Percentiles rank a stretch among this genome's conserved stretches.
Conservation (phyloP, 495 filamentous ascomycete species). For the Xylaria castorea region DNA sequence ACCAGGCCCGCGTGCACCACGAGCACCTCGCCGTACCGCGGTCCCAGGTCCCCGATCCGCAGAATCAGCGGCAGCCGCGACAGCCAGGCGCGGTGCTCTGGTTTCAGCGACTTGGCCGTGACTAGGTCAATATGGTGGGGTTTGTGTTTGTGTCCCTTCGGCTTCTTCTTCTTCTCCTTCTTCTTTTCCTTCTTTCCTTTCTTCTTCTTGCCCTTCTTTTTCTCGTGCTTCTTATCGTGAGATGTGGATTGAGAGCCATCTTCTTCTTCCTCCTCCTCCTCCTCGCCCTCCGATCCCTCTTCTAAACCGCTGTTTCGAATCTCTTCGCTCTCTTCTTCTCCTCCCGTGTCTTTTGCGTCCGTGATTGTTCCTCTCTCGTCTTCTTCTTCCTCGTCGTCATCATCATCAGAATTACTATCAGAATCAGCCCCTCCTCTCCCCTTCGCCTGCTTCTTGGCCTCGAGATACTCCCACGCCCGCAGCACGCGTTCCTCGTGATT, state of each 20-base stretch:
- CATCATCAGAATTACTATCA: constrained; percentile 6
- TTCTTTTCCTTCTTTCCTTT: constrained; percentile 27
- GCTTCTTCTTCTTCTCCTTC: constrained; percentile 20
- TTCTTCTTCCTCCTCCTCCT: not conserved
- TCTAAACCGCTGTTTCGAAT: constrained; percentile 13
- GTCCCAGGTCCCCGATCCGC: constrained; percentile 62
- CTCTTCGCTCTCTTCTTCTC: not conserved
- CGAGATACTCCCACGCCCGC: constrained; percentile 38
- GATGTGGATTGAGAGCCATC: not conserved
- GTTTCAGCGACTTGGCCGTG: constrained; percentile 46
- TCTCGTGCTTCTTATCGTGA: constrained; percentile 29
- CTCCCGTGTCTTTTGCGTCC: not conserved
- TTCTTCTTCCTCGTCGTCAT: not conserved
- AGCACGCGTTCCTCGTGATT: constrained; percentile 92
- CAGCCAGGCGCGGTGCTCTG: constrained; percentile 72
- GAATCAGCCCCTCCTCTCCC: constrained; percentile 32
- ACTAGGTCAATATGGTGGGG: constrained; percentile 42
- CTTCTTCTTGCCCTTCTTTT: constrained; percentile 22
- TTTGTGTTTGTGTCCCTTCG: constrained; percentile 16
- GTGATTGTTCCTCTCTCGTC: not conserved
- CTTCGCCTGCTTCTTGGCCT: not conserved
- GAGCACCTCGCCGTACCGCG: constrained; percentile 63
- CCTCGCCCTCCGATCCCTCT: constrained; percentile 26
- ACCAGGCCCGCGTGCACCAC: constrained; percentile 88
- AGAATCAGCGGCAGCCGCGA: constrained; percentile 76